Evolutionary conservation across 768 basidiomycete species (phyloP).

Genomic region (Boletus rubroflammeus): DNA sequence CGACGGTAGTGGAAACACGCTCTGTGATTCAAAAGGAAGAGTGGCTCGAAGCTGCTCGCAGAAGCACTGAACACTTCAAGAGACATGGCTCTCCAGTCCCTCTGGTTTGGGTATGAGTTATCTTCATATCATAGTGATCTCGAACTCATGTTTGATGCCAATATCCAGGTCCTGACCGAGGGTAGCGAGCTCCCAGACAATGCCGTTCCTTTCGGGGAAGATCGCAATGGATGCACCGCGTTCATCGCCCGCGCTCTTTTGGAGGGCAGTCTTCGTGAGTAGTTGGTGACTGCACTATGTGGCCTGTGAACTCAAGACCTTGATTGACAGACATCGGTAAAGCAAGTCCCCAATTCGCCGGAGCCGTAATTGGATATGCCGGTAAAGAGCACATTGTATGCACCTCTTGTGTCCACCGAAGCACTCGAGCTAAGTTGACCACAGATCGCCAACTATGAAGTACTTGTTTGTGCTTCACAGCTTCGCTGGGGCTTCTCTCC

Average conservation of each 20-base stretch:
- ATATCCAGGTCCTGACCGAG: constrained; percentile 26
- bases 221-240: constrained; percentile 26
- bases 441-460: constrained; percentile 32
- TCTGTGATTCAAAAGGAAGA: constrained; percentile 23
- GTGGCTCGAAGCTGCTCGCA: constrained; percentile 30
- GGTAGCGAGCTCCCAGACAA: constrained; percentile 31
- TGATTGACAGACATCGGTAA: constrained; percentile 33
- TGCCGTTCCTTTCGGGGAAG: constrained; percentile 33
- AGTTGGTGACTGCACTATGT: not conserved
- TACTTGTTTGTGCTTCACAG: constrained; percentile 35
- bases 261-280: constrained; percentile 31
- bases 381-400: constrained; percentile 35
- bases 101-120: constrained; percentile 29
- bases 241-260: constrained; percentile 33
- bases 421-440: not conserved
- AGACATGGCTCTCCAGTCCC: constrained; percentile 27
- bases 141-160: not conserved
- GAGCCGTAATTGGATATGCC: constrained; percentile 32
- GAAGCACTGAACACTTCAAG: constrained; percentile 30
- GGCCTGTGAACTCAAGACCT: not conserved
- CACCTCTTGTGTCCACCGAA: not conserved
- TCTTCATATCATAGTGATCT: not conserved
- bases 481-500: constrained; percentile 31
- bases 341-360: constrained; percentile 30
- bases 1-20: constrained; percentile 8